phyloP scores from a whole-genome alignment of 331 rosid genomes.

The Quercus tomentella region DNA sequence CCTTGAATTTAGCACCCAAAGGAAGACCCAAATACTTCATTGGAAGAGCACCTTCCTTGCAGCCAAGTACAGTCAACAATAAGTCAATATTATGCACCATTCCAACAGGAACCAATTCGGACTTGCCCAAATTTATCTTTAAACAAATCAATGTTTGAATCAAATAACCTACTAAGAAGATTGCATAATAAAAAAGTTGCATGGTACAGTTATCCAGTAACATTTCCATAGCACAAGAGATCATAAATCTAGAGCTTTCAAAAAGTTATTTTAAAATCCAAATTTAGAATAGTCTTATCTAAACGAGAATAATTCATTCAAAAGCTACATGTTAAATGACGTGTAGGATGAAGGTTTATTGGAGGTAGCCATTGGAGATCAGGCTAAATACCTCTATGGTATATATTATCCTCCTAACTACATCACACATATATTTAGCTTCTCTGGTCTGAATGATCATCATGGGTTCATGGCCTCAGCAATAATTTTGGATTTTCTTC shows the following conservation, averaged over 20 bases:
- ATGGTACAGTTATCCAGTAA: neutral
- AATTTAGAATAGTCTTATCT: neutral
- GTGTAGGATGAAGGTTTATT: neutral
- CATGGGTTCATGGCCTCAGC: neutral
- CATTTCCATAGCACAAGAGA: neutral
- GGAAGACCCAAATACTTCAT: too few species aligned
- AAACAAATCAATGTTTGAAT: constrained; percentile 10
- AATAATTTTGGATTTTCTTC: neutral
- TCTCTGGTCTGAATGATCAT: neutral
- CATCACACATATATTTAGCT: neutral
- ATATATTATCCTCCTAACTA: neutral
- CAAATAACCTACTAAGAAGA: neutral
- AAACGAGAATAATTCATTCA: neutral
- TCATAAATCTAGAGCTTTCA: neutral
- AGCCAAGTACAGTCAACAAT: too few species aligned
- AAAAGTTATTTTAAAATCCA: neutral
- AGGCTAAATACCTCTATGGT: neutral
- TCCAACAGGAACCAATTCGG: too few species aligned
- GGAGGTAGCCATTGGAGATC: neutral
- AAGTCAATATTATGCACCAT: too few species aligned
- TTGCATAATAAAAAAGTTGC: constrained; percentile 9
- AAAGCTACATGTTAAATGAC: neutral
- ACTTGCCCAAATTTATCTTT: too few species aligned
- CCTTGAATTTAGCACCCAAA: too few species aligned
- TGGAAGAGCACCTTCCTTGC: too few species aligned